These are phyloP conservation scores for Dalechampia spathulata DNA, from an alignment of 441 rosid genomes.

Conservation along the genomic window DNA sequence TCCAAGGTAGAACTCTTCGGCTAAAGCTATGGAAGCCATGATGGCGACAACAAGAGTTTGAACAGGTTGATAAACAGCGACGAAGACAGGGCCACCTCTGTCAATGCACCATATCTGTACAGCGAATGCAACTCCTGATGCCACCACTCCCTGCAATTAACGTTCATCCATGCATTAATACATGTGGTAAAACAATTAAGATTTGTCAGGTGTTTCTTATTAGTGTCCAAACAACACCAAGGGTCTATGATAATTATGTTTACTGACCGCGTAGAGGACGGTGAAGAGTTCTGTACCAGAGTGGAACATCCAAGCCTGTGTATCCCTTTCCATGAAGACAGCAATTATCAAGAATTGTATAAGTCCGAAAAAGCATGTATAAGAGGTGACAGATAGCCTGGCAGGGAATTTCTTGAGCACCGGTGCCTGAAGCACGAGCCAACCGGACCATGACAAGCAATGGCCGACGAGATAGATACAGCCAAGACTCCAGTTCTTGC, in stretches of 20 bases:
- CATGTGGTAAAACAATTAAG: conserved; percentile 10
- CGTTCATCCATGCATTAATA: background rate
- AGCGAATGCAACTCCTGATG: conserved; percentile 97
- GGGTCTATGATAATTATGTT: background rate
- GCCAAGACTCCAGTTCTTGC: conserved; percentile 90
- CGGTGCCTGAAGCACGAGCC: conserved; percentile 97
- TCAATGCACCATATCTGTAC: conserved; percentile 99
- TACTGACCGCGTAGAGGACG: conserved; percentile 84
- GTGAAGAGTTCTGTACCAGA: conserved; percentile 85
- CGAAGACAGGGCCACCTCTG: conserved; percentile 99
- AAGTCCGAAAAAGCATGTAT: conserved; percentile 92
- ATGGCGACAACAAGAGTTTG: conserved; percentile 94
- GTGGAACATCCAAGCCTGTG: conserved; percentile 72
- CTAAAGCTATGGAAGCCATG: conserved; percentile 86
- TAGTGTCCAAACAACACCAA: background rate
- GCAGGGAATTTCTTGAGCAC: conserved; percentile 93
- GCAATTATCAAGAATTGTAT: conserved; percentile 91
- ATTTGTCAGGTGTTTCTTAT: background rate
- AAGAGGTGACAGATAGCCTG: conserved; percentile 89
- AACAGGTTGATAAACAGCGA: conserved; percentile 94
- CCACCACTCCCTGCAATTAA: conserved; percentile 78
- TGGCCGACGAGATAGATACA: conserved; percentile 86
- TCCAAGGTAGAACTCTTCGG: conserved; percentile 89
- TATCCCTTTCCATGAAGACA: conserved; percentile 58
- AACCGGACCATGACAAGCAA: conserved; percentile 96